phyloP scores from a whole-genome alignment of 2,329 filamentous ascomycete genomes.

The Tolypocladium guangdongense region DNA sequence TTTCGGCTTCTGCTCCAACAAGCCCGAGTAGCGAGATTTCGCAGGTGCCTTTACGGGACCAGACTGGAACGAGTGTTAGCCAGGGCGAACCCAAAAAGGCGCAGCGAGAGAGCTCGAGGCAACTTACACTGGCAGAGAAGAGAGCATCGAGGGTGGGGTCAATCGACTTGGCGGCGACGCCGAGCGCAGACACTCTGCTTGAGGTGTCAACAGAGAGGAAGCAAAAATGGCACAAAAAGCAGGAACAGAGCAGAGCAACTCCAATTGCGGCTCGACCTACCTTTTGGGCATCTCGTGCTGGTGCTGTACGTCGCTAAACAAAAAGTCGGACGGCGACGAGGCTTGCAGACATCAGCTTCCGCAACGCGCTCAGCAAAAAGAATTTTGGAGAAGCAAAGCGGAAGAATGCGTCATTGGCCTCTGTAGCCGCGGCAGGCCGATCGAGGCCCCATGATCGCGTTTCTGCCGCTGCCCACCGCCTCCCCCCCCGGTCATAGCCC shows the following conservation, averaged over 20 bases:
- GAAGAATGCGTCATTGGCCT: constrained; percentile 22
- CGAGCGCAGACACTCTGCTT: constrained; percentile 25
- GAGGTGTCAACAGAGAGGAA: constrained; percentile 7
- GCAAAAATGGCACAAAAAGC: not conserved
- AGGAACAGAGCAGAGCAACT: not conserved
- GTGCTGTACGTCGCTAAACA: not conserved
- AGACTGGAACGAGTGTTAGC: constrained; percentile 24
- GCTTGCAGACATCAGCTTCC: not conserved
- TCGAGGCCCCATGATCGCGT: constrained; percentile 9
- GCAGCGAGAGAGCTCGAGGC: not conserved
- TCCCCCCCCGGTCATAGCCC: constrained; percentile 18
- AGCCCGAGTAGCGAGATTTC: constrained; percentile 32
- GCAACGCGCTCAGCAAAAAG: constrained; percentile 1
- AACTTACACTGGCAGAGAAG: constrained; percentile 61
- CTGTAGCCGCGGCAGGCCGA: constrained; percentile 9
- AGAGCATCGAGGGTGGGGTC: constrained; percentile 61
- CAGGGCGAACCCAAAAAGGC: not conserved
- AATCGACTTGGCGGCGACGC: constrained; percentile 41
- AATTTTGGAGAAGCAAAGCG: constrained; percentile 5
- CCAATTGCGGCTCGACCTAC: constrained; percentile 7
- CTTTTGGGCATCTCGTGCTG: constrained; percentile 10
- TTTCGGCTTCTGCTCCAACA: constrained; percentile 23
- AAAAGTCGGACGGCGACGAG: not conserved
- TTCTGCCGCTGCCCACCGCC: constrained; percentile 22
- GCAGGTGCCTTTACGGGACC: constrained; percentile 38